Conservation (phyloP, 768 basidiomycete species). For the Tephrocybe rancida region DNA sequence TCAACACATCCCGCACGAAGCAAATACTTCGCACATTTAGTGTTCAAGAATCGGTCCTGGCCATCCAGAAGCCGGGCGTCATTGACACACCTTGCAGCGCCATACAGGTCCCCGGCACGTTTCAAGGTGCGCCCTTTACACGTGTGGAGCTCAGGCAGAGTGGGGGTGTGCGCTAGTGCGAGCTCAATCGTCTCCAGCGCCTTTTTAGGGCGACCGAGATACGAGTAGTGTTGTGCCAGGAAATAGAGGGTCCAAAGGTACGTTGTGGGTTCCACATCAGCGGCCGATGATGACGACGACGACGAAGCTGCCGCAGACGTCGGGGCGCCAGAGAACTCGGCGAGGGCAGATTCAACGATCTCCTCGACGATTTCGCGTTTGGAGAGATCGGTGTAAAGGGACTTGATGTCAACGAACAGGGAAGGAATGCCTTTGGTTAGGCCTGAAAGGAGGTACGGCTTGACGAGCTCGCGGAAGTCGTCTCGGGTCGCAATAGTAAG, state of each 20-base stretch:
- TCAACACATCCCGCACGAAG: conserved; percentile 79
- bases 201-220: conserved; percentile 49
- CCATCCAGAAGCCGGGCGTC: conserved; percentile 86
- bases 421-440: conserved; percentile 90
- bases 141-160: conserved; percentile 87
- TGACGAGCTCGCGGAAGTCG: conserved; percentile 64
- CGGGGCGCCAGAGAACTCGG: conserved; percentile 33
- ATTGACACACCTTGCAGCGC: conserved; percentile 76
- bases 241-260: conserved; percentile 97
- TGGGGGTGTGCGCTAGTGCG: conserved; percentile 87
- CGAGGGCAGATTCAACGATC: conserved; percentile 55
- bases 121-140: conserved; percentile 85
- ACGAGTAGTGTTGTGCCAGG: conserved; percentile 87
- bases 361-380: conserved; percentile 74
- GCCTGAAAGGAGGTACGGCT: conserved; percentile 67
- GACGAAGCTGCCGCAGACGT: conserved; percentile 17
- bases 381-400: conserved; percentile 64
- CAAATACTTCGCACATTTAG: conserved; percentile 90
- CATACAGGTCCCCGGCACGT: conserved; percentile 76
- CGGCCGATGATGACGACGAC: conserved; percentile 19
- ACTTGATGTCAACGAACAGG: conserved; percentile 89
- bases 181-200: conserved; percentile 64
- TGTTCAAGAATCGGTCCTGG: conserved; percentile 95
- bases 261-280: conserved; percentile 63
- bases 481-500: conserved; percentile 69